These are phyloP conservation scores for Aspergillus sp. DNA, from an alignment of 2,329 filamentous ascomycete species.

Conservation along the genomic window DNA sequence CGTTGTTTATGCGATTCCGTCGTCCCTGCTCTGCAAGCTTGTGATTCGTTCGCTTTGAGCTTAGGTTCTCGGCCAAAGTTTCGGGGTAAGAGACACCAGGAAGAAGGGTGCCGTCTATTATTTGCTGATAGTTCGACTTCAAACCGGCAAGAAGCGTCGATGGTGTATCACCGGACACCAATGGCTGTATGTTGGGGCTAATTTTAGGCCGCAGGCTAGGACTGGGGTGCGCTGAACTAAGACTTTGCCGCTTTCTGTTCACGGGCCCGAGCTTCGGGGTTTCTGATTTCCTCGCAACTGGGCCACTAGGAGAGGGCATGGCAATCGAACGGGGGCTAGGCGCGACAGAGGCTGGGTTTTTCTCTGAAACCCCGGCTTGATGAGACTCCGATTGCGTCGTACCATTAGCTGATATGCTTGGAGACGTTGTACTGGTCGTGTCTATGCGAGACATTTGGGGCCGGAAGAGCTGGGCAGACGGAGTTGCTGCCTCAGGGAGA, in stretches of 20 bases:
- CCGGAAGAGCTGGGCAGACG: constrained; percentile 41
- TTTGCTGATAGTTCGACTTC: constrained; percentile 98
- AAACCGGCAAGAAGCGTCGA: constrained; percentile 74
- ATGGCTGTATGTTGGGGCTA: constrained; percentile 89
- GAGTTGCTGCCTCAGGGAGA: constrained; percentile 70
- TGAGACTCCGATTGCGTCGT: constrained; percentile 50
- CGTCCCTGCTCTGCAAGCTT: constrained; percentile 97
- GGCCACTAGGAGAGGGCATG: constrained; percentile 52
- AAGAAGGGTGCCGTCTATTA: constrained; percentile 86
- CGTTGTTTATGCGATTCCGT: constrained; percentile 91
- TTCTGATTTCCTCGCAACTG: constrained; percentile 41
- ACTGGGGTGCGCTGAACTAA: constrained; percentile 73
- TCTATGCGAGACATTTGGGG: constrained; percentile 53
- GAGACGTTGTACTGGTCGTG: constrained; percentile 51
- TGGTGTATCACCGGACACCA: constrained; percentile 65
- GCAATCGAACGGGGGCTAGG: constrained; percentile 56
- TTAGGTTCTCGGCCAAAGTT: constrained; percentile 87
- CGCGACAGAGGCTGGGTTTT: constrained; percentile 38
- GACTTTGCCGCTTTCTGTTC: constrained; percentile 69
- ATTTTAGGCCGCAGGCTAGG: constrained; percentile 86
- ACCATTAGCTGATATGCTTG: constrained; percentile 62
- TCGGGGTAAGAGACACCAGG: constrained; percentile 89
- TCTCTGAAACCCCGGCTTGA: constrained; percentile 33
- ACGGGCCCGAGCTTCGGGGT: constrained; percentile 50
- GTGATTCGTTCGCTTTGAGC: constrained; percentile 94